These are phyloP conservation scores for Fusarium euwallaceae DNA, from an alignment of 2,329 filamentous ascomycete genomes.

Conservation along the genomic window DNA sequence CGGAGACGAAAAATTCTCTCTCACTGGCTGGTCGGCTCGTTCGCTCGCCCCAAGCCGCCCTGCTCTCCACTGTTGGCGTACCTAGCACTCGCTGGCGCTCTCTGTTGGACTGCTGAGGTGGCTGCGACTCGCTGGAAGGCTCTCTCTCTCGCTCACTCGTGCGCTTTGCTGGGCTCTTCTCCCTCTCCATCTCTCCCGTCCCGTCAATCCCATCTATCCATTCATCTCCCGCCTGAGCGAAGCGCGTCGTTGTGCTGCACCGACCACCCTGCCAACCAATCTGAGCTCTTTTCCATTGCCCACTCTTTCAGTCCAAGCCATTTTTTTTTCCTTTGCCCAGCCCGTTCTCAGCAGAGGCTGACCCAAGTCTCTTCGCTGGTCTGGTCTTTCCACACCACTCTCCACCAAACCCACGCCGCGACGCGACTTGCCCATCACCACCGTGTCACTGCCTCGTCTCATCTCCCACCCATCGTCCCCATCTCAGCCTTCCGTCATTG, in stretches of 20 bases:
- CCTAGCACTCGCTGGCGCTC: slow-evolving; percentile 16
- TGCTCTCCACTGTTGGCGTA: slow-evolving; percentile 37
- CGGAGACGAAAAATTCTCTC: slow-evolving; percentile 52
- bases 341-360: slow-evolving; percentile 37
- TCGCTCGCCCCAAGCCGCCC: slow-evolving; percentile 18
- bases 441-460: slow-evolving; percentile 63
- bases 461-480: slow-evolving; percentile 51
- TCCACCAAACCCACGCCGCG: slow-evolving; percentile 58
- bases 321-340: slow-evolving; percentile 28
- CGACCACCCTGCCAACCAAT: slow-evolving; percentile 43
- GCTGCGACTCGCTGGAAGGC: slow-evolving; percentile 23
- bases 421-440: slow-evolving; percentile 59
- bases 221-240: slow-evolving; percentile 39
- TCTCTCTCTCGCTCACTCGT: slow-evolving; percentile 31
- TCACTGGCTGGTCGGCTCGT: slow-evolving; percentile 39
- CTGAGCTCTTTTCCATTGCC: slow-evolving; percentile 38
- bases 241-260: slow-evolving; percentile 41
- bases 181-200: slow-evolving; percentile 36
- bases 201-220: slow-evolving; percentile 41
- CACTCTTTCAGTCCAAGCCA: slow-evolving; percentile 27
- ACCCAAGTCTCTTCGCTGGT: slow-evolving; percentile 42
- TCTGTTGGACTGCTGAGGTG: slow-evolving; percentile 34
- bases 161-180: slow-evolving; percentile 39
- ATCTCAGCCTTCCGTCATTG: slow-evolving; percentile 54
- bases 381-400: slow-evolving; percentile 52